Percentiles rank a stretch among this genome's conserved stretches.
These are phyloP conservation scores for Cymodocea nodosa DNA, from an alignment of 116 monocot species.

Conservation along the genomic window DNA sequence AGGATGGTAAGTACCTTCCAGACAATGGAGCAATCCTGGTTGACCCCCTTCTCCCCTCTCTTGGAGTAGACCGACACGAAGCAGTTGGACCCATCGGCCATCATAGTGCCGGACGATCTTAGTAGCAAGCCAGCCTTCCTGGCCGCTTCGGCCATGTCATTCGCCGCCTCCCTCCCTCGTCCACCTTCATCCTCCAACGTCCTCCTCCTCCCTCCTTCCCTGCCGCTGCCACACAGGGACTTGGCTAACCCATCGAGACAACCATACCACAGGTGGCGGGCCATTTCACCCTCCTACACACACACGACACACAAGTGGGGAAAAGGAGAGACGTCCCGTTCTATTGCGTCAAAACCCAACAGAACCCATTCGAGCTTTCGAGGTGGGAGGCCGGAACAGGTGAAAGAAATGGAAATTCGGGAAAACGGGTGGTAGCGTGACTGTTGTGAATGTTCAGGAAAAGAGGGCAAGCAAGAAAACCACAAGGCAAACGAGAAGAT, in stretches of 20 bases:
- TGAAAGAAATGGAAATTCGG: too few species aligned
- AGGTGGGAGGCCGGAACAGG: too few species aligned
- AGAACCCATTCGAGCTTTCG: too few species aligned
- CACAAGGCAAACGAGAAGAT: too few species aligned
- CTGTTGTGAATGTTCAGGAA: too few species aligned
- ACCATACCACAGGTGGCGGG: background rate
- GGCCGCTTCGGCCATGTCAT: slow-evolving; percentile 1
- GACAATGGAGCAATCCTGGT: slow-evolving; percentile 68
- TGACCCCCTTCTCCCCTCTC: slow-evolving; percentile 68
- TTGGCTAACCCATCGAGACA: background rate
- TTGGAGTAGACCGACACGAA: slow-evolving; percentile 49
- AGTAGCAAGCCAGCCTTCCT: slow-evolving; percentile 22
- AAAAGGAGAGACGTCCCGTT: too few species aligned
- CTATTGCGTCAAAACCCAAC: too few species aligned
- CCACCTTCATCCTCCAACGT: background rate
- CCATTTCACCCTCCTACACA: background rate
- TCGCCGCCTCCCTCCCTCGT: slow-evolving; percentile 7
- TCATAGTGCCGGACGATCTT: slow-evolving; percentile 37
- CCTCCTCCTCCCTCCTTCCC: background rate
- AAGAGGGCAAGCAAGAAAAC: too few species aligned
- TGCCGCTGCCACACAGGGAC: slow-evolving; percentile 1
- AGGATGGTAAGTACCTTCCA: slow-evolving; percentile 43
- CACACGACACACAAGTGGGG: background rate
- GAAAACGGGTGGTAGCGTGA: too few species aligned
- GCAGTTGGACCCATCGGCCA: slow-evolving; percentile 20